These are phyloP conservation scores for Kodamaea arcana DNA, from an alignment of 1,139 yeast genomes.

Conservation along the genomic window DNA sequence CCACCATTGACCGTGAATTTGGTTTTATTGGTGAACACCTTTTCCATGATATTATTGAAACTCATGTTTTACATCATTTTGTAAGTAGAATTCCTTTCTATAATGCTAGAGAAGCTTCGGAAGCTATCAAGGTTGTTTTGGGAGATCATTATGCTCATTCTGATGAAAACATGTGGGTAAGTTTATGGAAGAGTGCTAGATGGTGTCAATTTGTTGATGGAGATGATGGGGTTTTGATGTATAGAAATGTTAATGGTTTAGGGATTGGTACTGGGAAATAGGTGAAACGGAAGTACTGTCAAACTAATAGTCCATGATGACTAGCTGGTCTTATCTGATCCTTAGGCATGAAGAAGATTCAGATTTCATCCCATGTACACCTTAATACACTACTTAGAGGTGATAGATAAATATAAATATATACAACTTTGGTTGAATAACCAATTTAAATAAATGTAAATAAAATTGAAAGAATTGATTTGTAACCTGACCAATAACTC, in stretches of 20 bases:
- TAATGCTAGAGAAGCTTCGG: slow-evolving; percentile 77
- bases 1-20: slow-evolving; percentile 80
- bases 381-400: too few relatives aligned
- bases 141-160: slow-evolving; percentile 70
- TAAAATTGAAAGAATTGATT: too few relatives aligned
- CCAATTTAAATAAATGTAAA: too few relatives aligned
- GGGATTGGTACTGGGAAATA: slow-evolving; percentile 25
- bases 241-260: slow-evolving; percentile 59
- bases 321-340: too few relatives aligned
- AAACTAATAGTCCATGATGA: too few relatives aligned
- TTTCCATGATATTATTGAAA: slow-evolving; percentile 86
- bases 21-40: slow-evolving; percentile 77
- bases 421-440: too few relatives aligned
- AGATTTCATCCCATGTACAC: too few relatives aligned
- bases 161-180: slow-evolving; percentile 68
- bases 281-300: too few relatives aligned
- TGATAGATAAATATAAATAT: too few relatives aligned
- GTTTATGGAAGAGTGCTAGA: slow-evolving; percentile 70
- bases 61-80: slow-evolving; percentile 85
- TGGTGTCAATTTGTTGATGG: slow-evolving; percentile 83
- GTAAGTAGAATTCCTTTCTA: slow-evolving; percentile 84
- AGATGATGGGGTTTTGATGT: slow-evolving; percentile 73
- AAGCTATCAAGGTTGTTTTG: slow-evolving; percentile 75
- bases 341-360: too few relatives aligned
- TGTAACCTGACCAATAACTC: too few relatives aligned